Evolutionary conservation across 2,329 filamentous ascomycete species (phyloP).

Genomic region (Xylaria sp.): DNA sequence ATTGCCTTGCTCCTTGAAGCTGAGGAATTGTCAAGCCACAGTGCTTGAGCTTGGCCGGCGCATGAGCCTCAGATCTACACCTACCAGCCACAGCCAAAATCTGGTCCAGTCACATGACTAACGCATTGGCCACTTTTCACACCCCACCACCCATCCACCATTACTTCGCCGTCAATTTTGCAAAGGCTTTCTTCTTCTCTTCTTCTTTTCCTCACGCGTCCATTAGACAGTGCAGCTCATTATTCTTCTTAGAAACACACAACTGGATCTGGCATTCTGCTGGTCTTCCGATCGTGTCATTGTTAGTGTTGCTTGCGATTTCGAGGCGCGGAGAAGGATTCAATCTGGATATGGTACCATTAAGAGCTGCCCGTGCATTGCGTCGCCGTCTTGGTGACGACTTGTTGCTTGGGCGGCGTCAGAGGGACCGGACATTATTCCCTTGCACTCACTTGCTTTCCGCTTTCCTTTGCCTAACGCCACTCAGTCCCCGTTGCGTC

Average conservation of each 20-base stretch:
- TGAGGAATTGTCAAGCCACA: conserved; percentile 32
- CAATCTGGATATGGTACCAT: conserved; percentile 64
- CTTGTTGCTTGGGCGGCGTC: conserved; percentile 81
- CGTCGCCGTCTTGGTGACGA: conserved; percentile 51
- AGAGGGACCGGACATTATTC: conserved; percentile 77
- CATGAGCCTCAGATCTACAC: background rate
- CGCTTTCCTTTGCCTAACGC: background rate
- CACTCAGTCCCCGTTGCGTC: background rate
- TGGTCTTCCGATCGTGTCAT: conserved; percentile 61
- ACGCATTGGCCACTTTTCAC: conserved; percentile 27
- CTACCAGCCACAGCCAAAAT: background rate
- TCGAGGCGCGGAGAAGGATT: conserved; percentile 59
- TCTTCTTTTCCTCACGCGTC: conserved; percentile 70
- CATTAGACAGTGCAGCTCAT: conserved; percentile 89
- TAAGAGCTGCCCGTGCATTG: conserved; percentile 78
- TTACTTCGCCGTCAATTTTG: conserved; percentile 37
- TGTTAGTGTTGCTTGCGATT: conserved; percentile 67
- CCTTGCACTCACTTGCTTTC: background rate
- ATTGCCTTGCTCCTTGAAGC: conserved; percentile 9
- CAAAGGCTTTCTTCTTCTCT: conserved; percentile 39
- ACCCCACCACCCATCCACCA: conserved; percentile 30
- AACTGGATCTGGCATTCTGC: conserved; percentile 74
- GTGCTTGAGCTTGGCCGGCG: background rate
- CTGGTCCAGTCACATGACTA: conserved; percentile 40
- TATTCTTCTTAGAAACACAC: conserved; percentile 60